Evolutionary conservation across 2,329 filamentous ascomycete species (phyloP).

Genomic region (Botryosphaeria dothidea): DNA sequence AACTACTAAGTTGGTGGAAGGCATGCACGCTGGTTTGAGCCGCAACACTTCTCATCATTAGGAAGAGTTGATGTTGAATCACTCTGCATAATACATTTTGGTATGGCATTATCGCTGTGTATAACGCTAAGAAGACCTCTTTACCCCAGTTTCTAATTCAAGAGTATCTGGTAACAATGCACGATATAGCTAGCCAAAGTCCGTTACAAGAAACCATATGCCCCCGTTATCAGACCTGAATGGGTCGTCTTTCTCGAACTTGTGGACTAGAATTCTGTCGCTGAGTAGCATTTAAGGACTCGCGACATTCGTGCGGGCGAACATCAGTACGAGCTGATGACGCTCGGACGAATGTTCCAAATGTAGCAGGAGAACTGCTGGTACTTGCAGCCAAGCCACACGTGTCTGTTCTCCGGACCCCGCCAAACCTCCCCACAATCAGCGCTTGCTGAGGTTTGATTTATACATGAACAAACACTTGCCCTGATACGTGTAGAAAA

Average conservation of each 20-base stretch:
- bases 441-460: constrained; percentile 3
- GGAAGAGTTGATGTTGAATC: too few species aligned
- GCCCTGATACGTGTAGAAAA: neutral
- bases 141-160: neutral
- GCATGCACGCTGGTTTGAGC: too few species aligned
- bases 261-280: neutral
- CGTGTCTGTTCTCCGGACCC: neutral
- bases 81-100: too few species aligned
- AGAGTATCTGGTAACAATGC: neutral
- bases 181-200: neutral
- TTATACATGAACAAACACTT: constrained; percentile 9
- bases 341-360: too few species aligned
- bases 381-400: neutral
- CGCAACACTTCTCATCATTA: too few species aligned
- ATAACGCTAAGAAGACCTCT: too few species aligned
- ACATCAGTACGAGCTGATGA: too few species aligned
- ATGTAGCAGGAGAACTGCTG: too few species aligned
- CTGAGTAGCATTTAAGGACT: neutral
- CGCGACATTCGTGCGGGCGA: too few species aligned
- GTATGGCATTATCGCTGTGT: too few species aligned
- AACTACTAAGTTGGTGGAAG: too few species aligned
- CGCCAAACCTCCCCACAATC: constrained; percentile 3
- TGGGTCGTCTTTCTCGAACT: neutral
- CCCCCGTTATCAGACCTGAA: neutral
- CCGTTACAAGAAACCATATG: neutral